phyloP scores from a whole-genome alignment of 2,329 filamentous ascomycete species.

The Fusarium xyrophilum region DNA sequence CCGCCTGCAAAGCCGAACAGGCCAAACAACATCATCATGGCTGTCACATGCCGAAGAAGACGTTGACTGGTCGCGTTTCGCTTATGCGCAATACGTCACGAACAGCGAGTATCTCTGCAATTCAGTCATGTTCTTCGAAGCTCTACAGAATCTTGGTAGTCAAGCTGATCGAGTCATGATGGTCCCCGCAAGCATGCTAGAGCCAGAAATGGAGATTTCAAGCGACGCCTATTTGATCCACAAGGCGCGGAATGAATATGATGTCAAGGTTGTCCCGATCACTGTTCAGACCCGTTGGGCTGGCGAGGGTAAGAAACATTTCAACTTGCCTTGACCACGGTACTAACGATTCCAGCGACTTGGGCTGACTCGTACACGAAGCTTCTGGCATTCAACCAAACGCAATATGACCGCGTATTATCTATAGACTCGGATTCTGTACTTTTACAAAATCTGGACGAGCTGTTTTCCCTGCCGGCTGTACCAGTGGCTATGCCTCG shows the following conservation, averaged over 20 bases:
- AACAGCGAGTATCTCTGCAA: constrained; percentile 56
- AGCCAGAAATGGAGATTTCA: constrained; percentile 36
- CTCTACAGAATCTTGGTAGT: constrained; percentile 49
- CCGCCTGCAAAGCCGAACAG: too few species aligned
- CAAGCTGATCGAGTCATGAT: constrained; percentile 55
- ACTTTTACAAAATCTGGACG: constrained; percentile 67
- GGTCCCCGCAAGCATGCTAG: constrained; percentile 51
- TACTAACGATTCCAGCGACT: constrained; percentile 42
- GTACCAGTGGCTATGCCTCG: constrained; percentile 71
- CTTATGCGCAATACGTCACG: constrained; percentile 59
- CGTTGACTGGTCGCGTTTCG: constrained; percentile 42
- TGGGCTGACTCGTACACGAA: constrained; percentile 73
- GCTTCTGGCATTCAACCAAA: constrained; percentile 72
- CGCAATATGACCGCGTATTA: constrained; percentile 58
- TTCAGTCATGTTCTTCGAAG: constrained; percentile 58
- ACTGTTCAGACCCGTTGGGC: constrained; percentile 47
- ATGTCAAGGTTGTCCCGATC: constrained; percentile 53
- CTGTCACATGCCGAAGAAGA: too few species aligned
- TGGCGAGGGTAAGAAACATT: constrained; percentile 42
- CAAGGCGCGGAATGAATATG: constrained; percentile 53
- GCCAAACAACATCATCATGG: too few species aligned
- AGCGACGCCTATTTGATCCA: constrained; percentile 47
- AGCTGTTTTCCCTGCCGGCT: constrained; percentile 71
- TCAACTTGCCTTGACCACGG: too few species aligned
- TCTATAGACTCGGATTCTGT: constrained; percentile 69